Conservation (phyloP, 176 grass and related monocot species). For the Phoenix roebelenii region DNA sequence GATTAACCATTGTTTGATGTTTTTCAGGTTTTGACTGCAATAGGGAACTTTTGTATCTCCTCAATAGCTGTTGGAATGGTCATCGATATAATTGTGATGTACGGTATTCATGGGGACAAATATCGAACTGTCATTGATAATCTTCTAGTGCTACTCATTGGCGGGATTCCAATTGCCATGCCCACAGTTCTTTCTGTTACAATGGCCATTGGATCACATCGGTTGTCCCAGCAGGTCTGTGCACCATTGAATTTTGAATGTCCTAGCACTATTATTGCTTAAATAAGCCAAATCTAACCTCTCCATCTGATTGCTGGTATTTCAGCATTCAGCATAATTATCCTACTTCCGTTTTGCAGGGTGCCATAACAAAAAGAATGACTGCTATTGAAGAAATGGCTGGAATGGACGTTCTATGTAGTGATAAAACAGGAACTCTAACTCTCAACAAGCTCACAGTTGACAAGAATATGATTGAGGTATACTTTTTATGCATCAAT, state of each 20-base stretch:
- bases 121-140: conserved; percentile 59
- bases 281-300: no score
- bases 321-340: no score
- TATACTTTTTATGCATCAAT: conserved; percentile 18
- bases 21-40: conserved; percentile 58
- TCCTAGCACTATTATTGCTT: no score
- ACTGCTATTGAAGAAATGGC: conserved; percentile 79
- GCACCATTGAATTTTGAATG: no score
- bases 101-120: conserved; percentile 21
- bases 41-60: conserved; percentile 70
- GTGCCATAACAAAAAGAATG: conserved; percentile 79
- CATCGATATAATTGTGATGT: conserved; percentile 53
- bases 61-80: conserved; percentile 59
- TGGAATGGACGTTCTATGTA: conserved; percentile 73
- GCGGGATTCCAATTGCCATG: conserved; percentile 69
- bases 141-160: conserved; percentile 62
- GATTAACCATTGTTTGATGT: conserved; percentile 14
- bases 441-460: conserved; percentile 64
- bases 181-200: conserved; percentile 71
- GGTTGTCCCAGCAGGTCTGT: conserved; percentile 46
- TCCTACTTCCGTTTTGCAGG: conserved; percentile 20
- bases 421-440: conserved; percentile 69
- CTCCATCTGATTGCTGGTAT: no score
- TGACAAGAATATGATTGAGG: conserved; percentile 63
- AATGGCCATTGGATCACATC: conserved; percentile 73